Percentiles rank a stretch among this genome's conserved stretches.
phyloP scores from a whole-genome alignment of 305 asterid species.

The Ajuga reptans region DNA sequence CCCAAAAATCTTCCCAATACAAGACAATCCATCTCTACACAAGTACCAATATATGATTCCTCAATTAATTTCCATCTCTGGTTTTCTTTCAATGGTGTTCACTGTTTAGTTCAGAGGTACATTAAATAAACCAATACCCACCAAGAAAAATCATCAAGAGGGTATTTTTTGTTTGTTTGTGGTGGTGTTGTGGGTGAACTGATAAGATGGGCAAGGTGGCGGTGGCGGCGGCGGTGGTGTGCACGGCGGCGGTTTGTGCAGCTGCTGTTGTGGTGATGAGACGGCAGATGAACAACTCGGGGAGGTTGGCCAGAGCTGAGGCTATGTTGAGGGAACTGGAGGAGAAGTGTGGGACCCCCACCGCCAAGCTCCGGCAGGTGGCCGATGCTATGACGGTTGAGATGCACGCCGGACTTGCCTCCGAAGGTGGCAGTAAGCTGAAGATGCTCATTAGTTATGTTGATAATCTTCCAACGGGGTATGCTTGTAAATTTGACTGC shows the following conservation, averaged over 20 bases:
- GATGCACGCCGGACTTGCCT: conserved; percentile 94
- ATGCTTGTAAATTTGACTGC: conserved; percentile 3
- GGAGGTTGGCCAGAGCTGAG: conserved; percentile 49
- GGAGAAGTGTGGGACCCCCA: conserved; percentile 59
- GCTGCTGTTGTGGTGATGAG: conserved; percentile 46
- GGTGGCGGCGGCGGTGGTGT: conserved; percentile 52
- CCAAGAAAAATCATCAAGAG: conserved; percentile 10
- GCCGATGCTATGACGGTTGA: conserved; percentile 85
- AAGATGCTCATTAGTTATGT: conserved; percentile 82
- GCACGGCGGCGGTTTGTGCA: conserved; percentile 57
- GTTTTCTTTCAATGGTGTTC: background rate
- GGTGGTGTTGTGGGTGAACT: conserved; percentile 3
- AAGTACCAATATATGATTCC: conserved; percentile 8
- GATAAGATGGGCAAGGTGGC: conserved; percentile 56
- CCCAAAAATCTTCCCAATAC: conserved; percentile 1
- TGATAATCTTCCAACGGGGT: conserved; percentile 85
- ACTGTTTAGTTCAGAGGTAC: background rate
- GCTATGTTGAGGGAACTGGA: conserved; percentile 57
- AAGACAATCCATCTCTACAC: conserved; percentile 9
- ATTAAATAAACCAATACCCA: conserved; percentile 19
- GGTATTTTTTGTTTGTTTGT: background rate
- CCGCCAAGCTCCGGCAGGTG: conserved; percentile 56
- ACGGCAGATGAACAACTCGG: conserved; percentile 45
- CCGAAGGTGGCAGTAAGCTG: conserved; percentile 77
- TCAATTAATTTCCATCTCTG: conserved; percentile 7